Evolutionary conservation across 345 rosid species (phyloP).

Genomic region (Psidium guajava): DNA sequence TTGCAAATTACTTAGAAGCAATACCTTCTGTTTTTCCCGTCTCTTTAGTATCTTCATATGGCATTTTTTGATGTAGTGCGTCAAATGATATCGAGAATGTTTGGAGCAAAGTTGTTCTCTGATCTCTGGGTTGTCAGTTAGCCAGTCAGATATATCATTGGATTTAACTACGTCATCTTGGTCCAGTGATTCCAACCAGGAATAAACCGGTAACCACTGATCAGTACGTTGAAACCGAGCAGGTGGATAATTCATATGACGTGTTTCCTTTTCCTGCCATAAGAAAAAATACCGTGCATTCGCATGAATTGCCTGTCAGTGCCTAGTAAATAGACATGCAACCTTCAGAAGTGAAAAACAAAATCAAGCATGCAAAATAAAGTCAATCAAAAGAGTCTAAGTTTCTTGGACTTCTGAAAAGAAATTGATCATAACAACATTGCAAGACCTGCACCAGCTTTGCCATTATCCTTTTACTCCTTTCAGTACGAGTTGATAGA

Average conservation of each 20-base stretch:
- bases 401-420: not conserved
- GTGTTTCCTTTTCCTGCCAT: constrained; percentile 21
- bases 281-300: not conserved
- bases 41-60: constrained; percentile 91
- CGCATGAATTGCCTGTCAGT: not conserved
- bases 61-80: constrained; percentile 90
- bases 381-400: not conserved
- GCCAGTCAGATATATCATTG: constrained; percentile 79
- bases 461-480: not conserved
- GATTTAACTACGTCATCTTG: constrained; percentile 74
- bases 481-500: not conserved
- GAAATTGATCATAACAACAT: not conserved
- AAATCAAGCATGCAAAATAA: not conserved
- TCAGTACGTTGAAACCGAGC: constrained; percentile 86
- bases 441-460: not conserved
- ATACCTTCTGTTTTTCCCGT: constrained; percentile 60
- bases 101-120: constrained; percentile 60
- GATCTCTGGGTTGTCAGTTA: constrained; percentile 49
- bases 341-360: not conserved
- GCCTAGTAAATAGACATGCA: not conserved
- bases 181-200: constrained; percentile 82
- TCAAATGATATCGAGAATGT: constrained; percentile 87
- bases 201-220: constrained; percentile 82
- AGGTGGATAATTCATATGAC: constrained; percentile 37
- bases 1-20: not conserved